Base-by-base conservation (phyloP, 2,329 filamentous ascomycete genomes). In the Lachnellula occidentalis region DNA sequence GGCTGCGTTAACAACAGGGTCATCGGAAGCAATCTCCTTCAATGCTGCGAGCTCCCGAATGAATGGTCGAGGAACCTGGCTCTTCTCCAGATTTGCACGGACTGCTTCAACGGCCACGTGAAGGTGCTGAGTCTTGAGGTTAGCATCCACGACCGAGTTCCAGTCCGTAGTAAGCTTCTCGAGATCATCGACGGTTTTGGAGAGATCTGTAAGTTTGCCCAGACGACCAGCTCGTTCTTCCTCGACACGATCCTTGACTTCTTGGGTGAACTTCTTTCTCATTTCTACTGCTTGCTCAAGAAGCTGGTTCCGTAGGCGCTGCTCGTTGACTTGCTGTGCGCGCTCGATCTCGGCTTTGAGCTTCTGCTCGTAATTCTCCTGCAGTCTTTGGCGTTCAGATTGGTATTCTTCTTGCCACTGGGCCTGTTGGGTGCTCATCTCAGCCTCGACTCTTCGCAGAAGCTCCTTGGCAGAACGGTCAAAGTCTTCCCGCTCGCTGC, bases 31-130 rank as follows among this genome's bases (percentile, higher is more conserved):
- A 63, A 96, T 89, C 72, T 96, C 91, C 75, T 96, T 96, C 53
- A 99, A 82, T 3, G 94, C 94, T 19, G 95, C 90, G 14, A 99
- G 84, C 76, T 99, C 94, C 59, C 86, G 85, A 67, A 96, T 82
- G 71, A 99, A 99, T 4, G 94, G 94, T 42, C 83, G 81, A 19
- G 92, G 88, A 64, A 85, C 80, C 43, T 84, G 76, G 12, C 86
- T 80, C 61, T 87, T 86, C 68, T 91, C 86, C 21, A 97, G 81
- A 49, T 87, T 90, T 55, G 89, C 85, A 62, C 90, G 87, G 50
- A 97, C 91, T 39, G 92, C 90, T 70, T 99, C 94, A 31, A 97
- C 88, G 19, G 94, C 94, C 36, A 99, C 90, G 69, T 96, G 90
- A 27, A 99, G 85, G 74, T 97, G 92, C 73, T 99, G 94, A 0